Percentiles rank a stretch among this genome's conserved stretches.
These are phyloP conservation scores for Anthoceros angustus DNA, from an alignment of 225 moss, liverwort and hornwort species.

Conservation along the genomic window DNA sequence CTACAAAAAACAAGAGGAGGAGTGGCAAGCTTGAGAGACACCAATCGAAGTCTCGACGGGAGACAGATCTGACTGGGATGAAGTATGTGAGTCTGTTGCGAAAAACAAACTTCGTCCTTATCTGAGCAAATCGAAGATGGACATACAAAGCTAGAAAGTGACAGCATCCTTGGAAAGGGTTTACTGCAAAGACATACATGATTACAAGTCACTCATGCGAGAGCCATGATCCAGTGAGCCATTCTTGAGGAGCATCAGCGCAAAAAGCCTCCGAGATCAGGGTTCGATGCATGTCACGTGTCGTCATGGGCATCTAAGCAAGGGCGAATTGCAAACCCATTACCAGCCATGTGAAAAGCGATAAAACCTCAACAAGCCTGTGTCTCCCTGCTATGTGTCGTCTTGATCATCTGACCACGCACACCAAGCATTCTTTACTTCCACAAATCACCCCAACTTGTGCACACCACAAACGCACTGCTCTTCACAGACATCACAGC, in stretches of 20 bases:
- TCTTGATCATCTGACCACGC: slow-evolving; percentile 3
- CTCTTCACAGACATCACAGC: not conserved
- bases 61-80: no score
- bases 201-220: not conserved
- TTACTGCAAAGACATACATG: slow-evolving; percentile 2
- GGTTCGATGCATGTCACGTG: not conserved
- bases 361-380: not conserved
- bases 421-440: slow-evolving; percentile 5
- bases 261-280: not conserved
- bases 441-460: not conserved
- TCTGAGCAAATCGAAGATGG: not conserved
- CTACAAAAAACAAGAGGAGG: not conserved
- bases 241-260: not conserved
- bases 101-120: not conserved
- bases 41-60: no score
- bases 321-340: slow-evolving; percentile 4
- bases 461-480: not conserved
- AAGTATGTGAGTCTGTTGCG: not conserved
- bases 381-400: slow-evolving; percentile 2
- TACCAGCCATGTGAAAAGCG: not conserved
- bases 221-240: not conserved
- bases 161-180: not conserved
- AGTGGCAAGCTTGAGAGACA: no score
- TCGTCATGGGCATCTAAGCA: slow-evolving; percentile 2
- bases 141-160: not conserved